phyloP scores from a whole-genome alignment of 2,329 filamentous ascomycete genomes.

The Ilyonectria robusta region DNA sequence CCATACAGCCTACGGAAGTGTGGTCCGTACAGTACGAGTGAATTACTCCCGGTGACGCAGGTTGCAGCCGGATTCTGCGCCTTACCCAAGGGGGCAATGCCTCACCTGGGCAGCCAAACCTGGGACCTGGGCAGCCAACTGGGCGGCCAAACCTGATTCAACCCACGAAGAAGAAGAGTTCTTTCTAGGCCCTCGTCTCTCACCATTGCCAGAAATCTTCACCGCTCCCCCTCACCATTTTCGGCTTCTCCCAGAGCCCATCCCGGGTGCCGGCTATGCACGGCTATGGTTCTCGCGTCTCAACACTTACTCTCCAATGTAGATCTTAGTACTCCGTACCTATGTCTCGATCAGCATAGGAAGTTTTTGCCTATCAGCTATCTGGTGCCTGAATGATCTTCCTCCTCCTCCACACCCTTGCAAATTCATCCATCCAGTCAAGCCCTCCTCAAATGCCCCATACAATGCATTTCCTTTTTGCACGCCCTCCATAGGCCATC shows the following conservation, averaged over 20 bases:
- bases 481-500: conserved; percentile 2
- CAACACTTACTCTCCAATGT: background rate
- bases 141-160: conserved; percentile 20
- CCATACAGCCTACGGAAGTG: background rate
- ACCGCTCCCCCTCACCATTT: conserved; percentile 14
- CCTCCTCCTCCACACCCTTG: background rate
- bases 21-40: background rate
- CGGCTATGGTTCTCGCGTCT: conserved; percentile 33
- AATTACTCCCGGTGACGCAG: background rate
- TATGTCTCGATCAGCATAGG: background rate
- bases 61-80: conserved; percentile 18
- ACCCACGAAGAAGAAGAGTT: background rate
- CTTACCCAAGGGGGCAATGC: conserved; percentile 39
- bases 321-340: too few species aligned
- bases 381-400: conserved; percentile 26
- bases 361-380: background rate
- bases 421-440: conserved; percentile 15
- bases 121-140: conserved; percentile 28
- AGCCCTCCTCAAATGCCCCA: conserved; percentile 6
- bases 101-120: conserved; percentile 35
- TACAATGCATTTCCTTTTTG: background rate
- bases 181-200: background rate
- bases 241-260: conserved; percentile 4
- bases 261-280: conserved; percentile 38
- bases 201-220: conserved; percentile 1